Conservation (phyloP, 2,329 filamentous ascomycete genomes). For the Curvularia lunata region DNA sequence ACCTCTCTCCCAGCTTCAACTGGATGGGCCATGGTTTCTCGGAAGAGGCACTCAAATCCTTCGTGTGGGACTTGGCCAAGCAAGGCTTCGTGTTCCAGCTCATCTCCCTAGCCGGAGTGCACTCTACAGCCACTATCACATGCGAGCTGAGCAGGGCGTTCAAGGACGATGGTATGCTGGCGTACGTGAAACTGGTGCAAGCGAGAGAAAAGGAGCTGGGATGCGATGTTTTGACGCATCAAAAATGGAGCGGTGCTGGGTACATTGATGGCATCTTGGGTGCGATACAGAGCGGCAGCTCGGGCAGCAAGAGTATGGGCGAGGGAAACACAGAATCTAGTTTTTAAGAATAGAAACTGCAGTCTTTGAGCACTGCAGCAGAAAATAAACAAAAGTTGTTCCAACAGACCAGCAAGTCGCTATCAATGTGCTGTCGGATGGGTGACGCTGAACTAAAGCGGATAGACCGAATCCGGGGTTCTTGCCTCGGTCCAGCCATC, state of each 20-base stretch:
- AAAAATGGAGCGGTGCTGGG: constrained; percentile 79
- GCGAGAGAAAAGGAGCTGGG: constrained; percentile 86
- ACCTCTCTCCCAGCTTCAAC: constrained; percentile 96
- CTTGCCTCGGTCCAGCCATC: constrained; percentile 33
- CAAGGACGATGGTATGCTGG: constrained; percentile 92
- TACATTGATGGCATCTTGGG: constrained; percentile 91
- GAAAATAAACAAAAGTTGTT: not conserved
- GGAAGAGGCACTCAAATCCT: constrained; percentile 80
- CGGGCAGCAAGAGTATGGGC: constrained; percentile 90
- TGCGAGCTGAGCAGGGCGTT: constrained; percentile 81
- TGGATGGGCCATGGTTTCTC: constrained; percentile 97
- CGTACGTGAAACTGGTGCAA: constrained; percentile 95
- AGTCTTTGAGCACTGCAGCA: not conserved
- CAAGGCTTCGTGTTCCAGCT: constrained; percentile 76
- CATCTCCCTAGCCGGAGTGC: constrained; percentile 69
- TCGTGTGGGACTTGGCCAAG: constrained; percentile 94
- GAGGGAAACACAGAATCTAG: constrained; percentile 84
- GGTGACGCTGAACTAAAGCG: constrained; percentile 9
- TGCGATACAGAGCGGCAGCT: constrained; percentile 89
- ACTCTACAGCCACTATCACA: constrained; percentile 67
- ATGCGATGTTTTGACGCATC: constrained; percentile 92
- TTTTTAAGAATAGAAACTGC: constrained; percentile 1
- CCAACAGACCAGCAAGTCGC: not conserved
- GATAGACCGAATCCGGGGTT: constrained; percentile 13
- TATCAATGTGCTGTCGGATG: not conserved